Evolutionary conservation across 2,329 filamentous ascomycete species (phyloP), one percentile per base, ranked within the genome.

Genomic region (Ramularia collo-cygni): DNA sequence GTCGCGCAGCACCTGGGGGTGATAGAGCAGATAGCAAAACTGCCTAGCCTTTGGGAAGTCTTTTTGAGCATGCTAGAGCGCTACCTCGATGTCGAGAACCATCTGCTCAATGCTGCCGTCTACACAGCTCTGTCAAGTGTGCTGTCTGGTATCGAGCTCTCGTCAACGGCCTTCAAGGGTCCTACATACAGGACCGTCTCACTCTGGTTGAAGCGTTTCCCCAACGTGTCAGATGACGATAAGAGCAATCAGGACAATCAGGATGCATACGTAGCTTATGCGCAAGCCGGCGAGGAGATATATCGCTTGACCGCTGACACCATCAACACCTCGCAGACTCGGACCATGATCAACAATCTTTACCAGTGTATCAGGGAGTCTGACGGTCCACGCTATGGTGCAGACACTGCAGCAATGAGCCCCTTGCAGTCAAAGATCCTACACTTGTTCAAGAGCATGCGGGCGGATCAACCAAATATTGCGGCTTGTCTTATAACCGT

Each of bases 191-290:
- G 55, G 7, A 54, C 57, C 4, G 44, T 56, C 5, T 40, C 47
- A 1, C 42, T 63, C 4, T 63, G 60, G 61, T 47, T 57, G 2
- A 58, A 55, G 14, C 27, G 51, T 5, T 42, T 56, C 4, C 60
- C 60, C 3, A 46, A 49, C 7, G 37, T 37, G 17, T 38, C 43
- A 2, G 35, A 46, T 18, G 44, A 50, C 17, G 17, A 30, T 6
- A 33, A 31, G 2, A 37, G 16, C 13, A 44, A 48, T 15, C 38
- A 42, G 12, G 57, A 57, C 9, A 93, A 92, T 50, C 86, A 95
- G 57, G 81, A 81, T 41, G 88, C 85, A 8, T 75, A 90, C n/a
- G 67, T 85, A 19, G 84, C 88, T n/a, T 95, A 95, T 64, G 76
- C 92, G 1, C 74, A 80, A 15, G 75, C 83, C 1, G 75, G 92